phyloP scores from a whole-genome alignment of 768 basidiomycete species.

The Pleurotus pulmonarius region DNA sequence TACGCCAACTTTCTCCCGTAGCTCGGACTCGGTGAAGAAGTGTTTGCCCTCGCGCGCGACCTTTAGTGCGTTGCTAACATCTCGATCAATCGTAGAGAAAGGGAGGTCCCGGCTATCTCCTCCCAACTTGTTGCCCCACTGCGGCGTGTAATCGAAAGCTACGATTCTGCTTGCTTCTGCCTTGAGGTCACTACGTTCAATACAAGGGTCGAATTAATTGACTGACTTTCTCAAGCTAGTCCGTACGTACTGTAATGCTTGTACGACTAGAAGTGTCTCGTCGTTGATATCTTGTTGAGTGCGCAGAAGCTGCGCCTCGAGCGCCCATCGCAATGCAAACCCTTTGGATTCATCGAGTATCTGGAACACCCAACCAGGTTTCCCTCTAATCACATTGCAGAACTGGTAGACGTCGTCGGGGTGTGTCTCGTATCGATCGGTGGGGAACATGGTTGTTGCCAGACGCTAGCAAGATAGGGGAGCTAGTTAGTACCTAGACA shows the following conservation, averaged over 20 bases:
- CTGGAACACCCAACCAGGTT: constrained; percentile 4
- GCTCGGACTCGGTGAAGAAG: neutral
- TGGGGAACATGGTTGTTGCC: too few species aligned
- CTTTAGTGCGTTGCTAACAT: neutral
- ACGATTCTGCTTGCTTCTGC: constrained; percentile 3
- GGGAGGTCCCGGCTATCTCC: too few species aligned
- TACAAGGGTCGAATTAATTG: neutral
- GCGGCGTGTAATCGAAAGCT: neutral
- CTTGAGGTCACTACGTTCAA: neutral
- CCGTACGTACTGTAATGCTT: neutral
- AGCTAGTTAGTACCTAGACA: too few species aligned
- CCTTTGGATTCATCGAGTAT: neutral
- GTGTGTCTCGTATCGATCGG: too few species aligned
- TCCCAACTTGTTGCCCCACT: neutral
- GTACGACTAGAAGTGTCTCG: too few species aligned
- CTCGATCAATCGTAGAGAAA: neutral
- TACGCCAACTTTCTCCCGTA: neutral
- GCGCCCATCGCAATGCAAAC: neutral
- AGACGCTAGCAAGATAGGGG: too few species aligned
- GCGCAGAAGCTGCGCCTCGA: neutral
- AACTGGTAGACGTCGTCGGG: neutral
- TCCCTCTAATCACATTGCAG: constrained; percentile 1
- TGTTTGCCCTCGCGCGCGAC: neutral
- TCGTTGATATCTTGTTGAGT: neutral
- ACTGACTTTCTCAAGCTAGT: neutral